These are phyloP conservation scores for Alternaria sp. DNA, from an alignment of 2,329 filamentous ascomycete species.

Conservation along the genomic window DNA sequence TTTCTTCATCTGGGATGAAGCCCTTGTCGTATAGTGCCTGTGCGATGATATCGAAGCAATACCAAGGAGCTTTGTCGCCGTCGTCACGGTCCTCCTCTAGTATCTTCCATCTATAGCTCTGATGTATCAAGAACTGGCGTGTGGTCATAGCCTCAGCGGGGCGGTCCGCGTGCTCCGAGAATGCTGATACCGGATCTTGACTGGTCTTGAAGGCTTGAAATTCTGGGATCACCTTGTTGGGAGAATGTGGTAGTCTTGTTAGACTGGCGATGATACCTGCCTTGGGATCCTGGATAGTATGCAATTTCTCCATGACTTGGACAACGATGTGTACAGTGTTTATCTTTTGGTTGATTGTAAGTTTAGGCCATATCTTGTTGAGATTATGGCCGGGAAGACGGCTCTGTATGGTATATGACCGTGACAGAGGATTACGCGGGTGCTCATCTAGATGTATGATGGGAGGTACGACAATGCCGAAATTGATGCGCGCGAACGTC, in stretches of 20 bases:
- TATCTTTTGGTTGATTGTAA: not conserved
- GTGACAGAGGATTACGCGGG: not conserved
- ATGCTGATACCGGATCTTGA: not conserved
- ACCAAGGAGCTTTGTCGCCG: not conserved
- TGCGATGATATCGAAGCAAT: conserved; percentile 4
- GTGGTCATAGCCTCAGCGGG: not conserved
- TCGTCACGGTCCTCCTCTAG: not conserved
- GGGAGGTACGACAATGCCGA: not conserved
- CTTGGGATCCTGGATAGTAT: not conserved
- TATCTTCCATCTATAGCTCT: not conserved
- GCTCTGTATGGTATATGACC: not conserved
- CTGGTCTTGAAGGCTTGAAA: not conserved
- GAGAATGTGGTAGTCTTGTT: not conserved
- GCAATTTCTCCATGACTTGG: not conserved
- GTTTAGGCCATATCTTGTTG: not conserved
- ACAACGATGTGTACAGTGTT: not conserved
- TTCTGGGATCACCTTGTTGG: accelerated
- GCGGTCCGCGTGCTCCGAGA: not conserved
- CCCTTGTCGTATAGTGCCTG: no score
- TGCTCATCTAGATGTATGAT: not conserved
- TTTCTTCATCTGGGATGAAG: conserved; percentile 3
- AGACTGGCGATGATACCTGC: not conserved
- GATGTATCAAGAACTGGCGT: not conserved
- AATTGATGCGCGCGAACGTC: not conserved
- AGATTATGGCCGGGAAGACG: not conserved